Conservation (phyloP, 192 early-diverging fungal genomes). For the Linnemannia schmuckeri region DNA sequence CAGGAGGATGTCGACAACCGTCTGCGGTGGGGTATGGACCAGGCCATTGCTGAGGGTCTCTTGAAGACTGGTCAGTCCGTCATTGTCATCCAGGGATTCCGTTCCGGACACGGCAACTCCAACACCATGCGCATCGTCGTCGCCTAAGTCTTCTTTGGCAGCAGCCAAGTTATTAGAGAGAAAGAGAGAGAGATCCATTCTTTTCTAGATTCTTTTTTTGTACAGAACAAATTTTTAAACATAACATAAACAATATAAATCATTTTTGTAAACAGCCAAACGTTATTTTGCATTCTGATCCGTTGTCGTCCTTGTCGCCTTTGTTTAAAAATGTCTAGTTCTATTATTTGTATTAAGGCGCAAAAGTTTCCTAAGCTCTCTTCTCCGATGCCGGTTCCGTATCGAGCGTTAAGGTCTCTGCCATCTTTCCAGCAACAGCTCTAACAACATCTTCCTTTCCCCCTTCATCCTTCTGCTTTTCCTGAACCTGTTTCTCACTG, state of each 20-base stretch:
- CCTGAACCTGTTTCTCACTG: background rate
- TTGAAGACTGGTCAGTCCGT: conserved; percentile 71
- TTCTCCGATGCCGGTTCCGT: background rate
- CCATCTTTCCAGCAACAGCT: background rate
- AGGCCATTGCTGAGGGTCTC: conserved; percentile 69
- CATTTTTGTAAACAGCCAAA: background rate
- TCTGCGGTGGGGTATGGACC: conserved; percentile 83
- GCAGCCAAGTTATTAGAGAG: background rate
- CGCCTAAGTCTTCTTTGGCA: conserved; percentile 36
- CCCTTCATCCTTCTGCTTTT: background rate
- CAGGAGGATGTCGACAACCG: conserved; percentile 87
- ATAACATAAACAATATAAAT: background rate
- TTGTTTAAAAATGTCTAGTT: too few species aligned
- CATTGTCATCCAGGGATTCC: conserved; percentile 85
- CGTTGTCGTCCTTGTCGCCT: too few species aligned
- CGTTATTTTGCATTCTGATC: too few species aligned
- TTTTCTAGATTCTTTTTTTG: background rate
- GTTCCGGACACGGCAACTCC: conserved; percentile 83
- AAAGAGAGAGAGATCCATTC: background rate
- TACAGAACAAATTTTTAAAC: background rate
- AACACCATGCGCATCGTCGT: conserved; percentile 86
- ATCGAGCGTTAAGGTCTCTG: too few species aligned
- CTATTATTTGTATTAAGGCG: too few species aligned
- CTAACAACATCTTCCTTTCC: background rate
- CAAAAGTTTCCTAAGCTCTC: background rate